Conservation (phyloP, 176 grass and related monocot species). For the Oryza glumipatula region DNA sequence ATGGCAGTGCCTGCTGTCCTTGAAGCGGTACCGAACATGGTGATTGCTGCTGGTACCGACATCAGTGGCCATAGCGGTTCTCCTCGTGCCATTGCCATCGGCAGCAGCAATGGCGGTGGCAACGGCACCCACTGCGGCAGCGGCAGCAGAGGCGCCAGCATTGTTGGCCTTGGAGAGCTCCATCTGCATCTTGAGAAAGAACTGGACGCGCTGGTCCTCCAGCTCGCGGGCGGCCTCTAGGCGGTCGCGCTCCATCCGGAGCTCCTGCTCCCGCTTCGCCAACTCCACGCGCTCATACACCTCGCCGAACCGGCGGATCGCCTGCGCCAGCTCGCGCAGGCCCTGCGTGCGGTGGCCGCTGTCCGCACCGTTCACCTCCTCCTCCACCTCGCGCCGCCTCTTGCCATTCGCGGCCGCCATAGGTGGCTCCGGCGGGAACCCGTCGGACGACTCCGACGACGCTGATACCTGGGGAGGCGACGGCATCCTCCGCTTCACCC, state of each 20-base stretch:
- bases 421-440: conserved; percentile 71
- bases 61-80: conserved; percentile 30
- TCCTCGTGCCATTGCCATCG: conserved; percentile 42
- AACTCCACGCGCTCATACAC: conserved; percentile 82
- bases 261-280: conserved; percentile 69
- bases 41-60: conserved; percentile 53
- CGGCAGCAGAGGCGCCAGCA: not conserved
- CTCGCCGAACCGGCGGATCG: conserved; percentile 71
- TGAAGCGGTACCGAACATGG: conserved; percentile 51
- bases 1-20: conserved; percentile 1
- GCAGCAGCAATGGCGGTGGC: not conserved
- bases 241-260: conserved; percentile 78
- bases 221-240: conserved; percentile 65
- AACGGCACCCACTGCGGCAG: not conserved
- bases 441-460: conserved; percentile 82
- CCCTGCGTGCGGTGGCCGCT: conserved; percentile 45
- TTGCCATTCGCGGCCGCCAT: conserved; percentile 54
- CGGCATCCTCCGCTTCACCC: conserved; percentile 48
- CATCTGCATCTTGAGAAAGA: conserved; percentile 92
- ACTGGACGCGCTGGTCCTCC: conserved; percentile 76
- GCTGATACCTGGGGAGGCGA: conserved; percentile 48
- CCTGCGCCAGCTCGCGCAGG: conserved; percentile 57
- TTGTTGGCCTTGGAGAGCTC: conserved; percentile 67
- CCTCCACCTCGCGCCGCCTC: conserved; percentile 36
- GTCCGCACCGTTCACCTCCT: conserved; percentile 26